Evolutionary conservation across 2,329 filamentous ascomycete genomes (phyloP), one percentile per base, ranked within the genome.

Genomic region (Botryotinia convoluta): DNA sequence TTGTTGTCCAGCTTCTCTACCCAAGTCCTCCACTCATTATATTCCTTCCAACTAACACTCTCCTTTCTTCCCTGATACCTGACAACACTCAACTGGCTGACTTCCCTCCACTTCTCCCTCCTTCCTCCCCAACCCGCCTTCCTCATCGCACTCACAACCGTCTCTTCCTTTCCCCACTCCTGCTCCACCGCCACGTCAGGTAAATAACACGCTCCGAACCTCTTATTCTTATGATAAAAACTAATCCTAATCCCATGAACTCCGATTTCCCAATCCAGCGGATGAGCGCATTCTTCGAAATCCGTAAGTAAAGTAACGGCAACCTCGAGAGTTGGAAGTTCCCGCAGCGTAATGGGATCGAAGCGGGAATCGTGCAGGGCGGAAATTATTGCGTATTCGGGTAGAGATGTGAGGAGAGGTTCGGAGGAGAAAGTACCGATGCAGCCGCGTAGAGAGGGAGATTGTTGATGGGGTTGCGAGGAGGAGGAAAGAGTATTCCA

Each of bases 141-240:
- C 74, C 93, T 88, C 91, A 98, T 96, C 80, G 98, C 84, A 82
- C 93, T 97, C 71, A 94, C 87, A 4, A 99, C 83, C 0, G 95
- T 93, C 86, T 98, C 93, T 81, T 98, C 95, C 83, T 96, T 95
- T 18, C 88, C 93, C 96, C 96, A 99, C 26, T 93, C 95, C 82
- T 98, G 96, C 85, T 99, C 96, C 1, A 88, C 85, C 16, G 95
- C 92, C 9, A 99, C 94, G 81, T 98, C 93, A 0, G 96, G 96
- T 22, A 99, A 87, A 80, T 98, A 99, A 0, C 96, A 98, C 0
- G 94, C 89, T 26, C 94, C 93, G 80, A 93, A 94, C 64, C 92
- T 89, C 68, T 90, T 87, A 26, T 90, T 90, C 77, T 90, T 87
- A 77, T 93, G 86, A n/a, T 86, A 86, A 83, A 99, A 98, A 68